Base-by-base conservation (phyloP, 768 basidiomycete species). In the Russula vinacea region DNA sequence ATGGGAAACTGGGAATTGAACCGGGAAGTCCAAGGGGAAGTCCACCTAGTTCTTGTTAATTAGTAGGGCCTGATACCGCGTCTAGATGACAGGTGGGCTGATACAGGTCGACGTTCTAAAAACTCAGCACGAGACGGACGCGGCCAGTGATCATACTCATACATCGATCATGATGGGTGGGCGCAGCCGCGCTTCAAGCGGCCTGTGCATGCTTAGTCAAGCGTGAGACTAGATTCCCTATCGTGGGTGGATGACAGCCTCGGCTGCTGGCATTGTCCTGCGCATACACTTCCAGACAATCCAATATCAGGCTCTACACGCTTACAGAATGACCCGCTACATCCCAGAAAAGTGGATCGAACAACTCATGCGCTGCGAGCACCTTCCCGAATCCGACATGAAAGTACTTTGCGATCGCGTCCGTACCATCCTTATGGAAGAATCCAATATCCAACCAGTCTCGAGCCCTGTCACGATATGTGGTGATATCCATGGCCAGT, bases 401-500 rank as follows among this genome's bases (percentile, higher is more conserved):
- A 96, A 94, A 73, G 78, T 87, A 49, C 86, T 99, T 55, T 98
- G 96, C 80, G 84, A 93, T 62, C 85, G 88, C 65, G 94, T 98
- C 24, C 86, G 92, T 56, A 83, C 87, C 54, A 88, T 95, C 54
- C 83, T 97, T 42, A 87, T 98, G 74, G 96, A 99, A 74, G 96
- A 99, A 74, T 94, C 90, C 60, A 99, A 98, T 73, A 95, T 98
- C 62, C 94, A 98, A 72, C 95, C 95, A 37, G 92, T 99, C 58
- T 90, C 91, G 39, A 90, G 85, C 67, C 96, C 96, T 1, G 96
- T 98, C 42, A 98, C 96, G 35, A 89, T 93, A 68, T 92, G 91
- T 72, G 95, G 95, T 35, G 95, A 98, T 73, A 96, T 98, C 57
- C 95, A 98, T 71, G 95, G 95, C 29, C 96, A 98, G 74, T 97